Base-by-base conservation (phyloP, 2,329 filamentous ascomycete genomes). In the Talaromyces sp. region DNA sequence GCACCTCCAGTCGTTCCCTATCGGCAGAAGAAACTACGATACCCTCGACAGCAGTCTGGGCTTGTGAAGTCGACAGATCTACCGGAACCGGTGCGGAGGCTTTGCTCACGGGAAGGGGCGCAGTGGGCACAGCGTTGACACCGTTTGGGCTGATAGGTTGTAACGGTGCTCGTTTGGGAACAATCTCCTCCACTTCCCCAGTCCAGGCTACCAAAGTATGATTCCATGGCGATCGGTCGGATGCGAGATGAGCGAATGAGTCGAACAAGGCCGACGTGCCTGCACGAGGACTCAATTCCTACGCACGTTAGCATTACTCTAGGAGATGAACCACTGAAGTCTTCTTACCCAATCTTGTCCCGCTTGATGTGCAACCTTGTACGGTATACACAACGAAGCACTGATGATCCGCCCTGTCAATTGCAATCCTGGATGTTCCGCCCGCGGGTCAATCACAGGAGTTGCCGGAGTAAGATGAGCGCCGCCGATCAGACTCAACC, bases 131-230 rank as follows among this genome's bases (percentile, higher is more conserved):
- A 35, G 35, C n/a, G 11, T 33, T 31, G 7, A 31, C 42, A 6
- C 58, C 50, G 42, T 74, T 75, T 52, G 67, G 64, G 2, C 70
- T 66, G 35, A 73, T 67, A 33, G 70, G 71, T 59, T 76, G 73
- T n/a, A 73, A 63, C 14, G 72, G 72, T 21, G 72, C 28, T 61
- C 69, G 70, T 18, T 66, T 61, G 23, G 72, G 68, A 6, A 70
- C 60, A 14, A 73, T 67, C n/a, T 75, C 79, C 63, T 88, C 85
- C 64, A 93, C 89, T 75, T 98, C 93, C 63, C 93, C 93, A 2
- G 93, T 96, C 93, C 93, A 98, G 52, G 92, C 93, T 60, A 98
- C 90, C 5, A 97, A 84, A 0, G 88, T 95, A 78, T 97, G 93
- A 70, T 92, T 91, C 93, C 93, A 98, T 21, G 89, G 87, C 1